Evolutionary conservation across 805 yeast genomes (phyloP).

Genomic region (Pichia cabralensis): DNA sequence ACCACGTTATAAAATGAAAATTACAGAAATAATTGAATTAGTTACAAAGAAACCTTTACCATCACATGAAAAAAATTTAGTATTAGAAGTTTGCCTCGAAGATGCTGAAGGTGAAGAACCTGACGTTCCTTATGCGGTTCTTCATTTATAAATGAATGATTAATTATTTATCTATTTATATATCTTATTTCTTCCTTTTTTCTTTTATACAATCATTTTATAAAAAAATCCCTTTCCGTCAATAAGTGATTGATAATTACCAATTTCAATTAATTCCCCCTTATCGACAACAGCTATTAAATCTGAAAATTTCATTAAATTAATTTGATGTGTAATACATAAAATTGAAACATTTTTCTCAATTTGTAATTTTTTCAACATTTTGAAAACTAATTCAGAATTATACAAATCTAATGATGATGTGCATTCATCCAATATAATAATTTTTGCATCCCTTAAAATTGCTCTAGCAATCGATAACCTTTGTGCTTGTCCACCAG

Average conservation of each 20-base stretch:
- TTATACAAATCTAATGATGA: slow-evolving; percentile 73
- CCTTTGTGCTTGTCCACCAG: slow-evolving; percentile 90
- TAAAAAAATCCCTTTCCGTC: slow-evolving; percentile 7
- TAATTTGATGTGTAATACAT: slow-evolving; percentile 65
- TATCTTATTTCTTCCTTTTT: neutral
- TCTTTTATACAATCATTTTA: slow-evolving; percentile 2
- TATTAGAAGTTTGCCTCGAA: slow-evolving; percentile 87
- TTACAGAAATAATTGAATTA: slow-evolving; percentile 70
- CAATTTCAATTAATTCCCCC: slow-evolving; percentile 41
- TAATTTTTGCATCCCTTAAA: slow-evolving; percentile 49
- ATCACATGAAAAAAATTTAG: slow-evolving; percentile 60
- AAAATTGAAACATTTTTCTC: slow-evolving; percentile 33
- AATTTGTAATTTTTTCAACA: slow-evolving; percentile 33
- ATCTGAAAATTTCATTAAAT: slow-evolving; percentile 52
- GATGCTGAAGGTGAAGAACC: slow-evolving; percentile 92
- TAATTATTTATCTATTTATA: neutral
- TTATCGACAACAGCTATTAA: slow-evolving; percentile 36
- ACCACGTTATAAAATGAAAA: slow-evolving; percentile 58
- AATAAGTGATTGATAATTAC: slow-evolving; percentile 19
- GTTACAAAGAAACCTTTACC: slow-evolving; percentile 81
- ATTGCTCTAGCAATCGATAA: slow-evolving; percentile 78
- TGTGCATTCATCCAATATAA: slow-evolving; percentile 85
- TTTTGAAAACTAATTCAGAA: slow-evolving; percentile 35
- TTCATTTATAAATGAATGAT: slow-evolving; percentile 31
- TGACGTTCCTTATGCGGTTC: slow-evolving; percentile 80